Evolutionary conservation across 306 rosid species (phyloP).

Genomic region (Acacia confusa): DNA sequence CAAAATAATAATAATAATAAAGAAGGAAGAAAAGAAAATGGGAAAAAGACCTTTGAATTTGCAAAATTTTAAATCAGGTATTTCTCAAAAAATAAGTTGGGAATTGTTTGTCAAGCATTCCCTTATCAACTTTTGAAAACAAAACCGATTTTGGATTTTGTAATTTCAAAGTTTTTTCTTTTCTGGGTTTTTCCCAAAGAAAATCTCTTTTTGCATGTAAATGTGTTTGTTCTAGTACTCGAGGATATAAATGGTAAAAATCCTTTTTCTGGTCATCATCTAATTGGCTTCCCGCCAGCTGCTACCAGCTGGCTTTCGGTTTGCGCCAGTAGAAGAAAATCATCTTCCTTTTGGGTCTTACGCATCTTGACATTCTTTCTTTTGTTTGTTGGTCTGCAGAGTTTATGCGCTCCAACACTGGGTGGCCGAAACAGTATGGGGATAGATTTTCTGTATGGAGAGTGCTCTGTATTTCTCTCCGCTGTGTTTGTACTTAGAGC

Average conservation of each 20-base stretch:
- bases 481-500: slow-evolving; percentile 30
- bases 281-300: neutral
- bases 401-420: slow-evolving; percentile 22
- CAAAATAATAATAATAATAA: too few relatives aligned
- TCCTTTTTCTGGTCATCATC: neutral
- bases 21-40: too few relatives aligned
- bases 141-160: too few relatives aligned
- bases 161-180: too few relatives aligned
- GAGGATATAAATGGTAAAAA: neutral
- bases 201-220: neutral
- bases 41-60: too few relatives aligned
- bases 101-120: too few relatives aligned
- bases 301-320: neutral
- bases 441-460: slow-evolving; percentile 11
- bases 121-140: too few relatives aligned
- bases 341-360: neutral
- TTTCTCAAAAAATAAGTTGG: too few relatives aligned
- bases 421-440: slow-evolving; percentile 14
- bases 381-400: slow-evolving; percentile 17
- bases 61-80: too few relatives aligned
- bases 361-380: neutral
- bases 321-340: neutral
- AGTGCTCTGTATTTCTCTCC: slow-evolving; percentile 36
- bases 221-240: neutral
- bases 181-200: too few relatives aligned